These are phyloP conservation scores for Sphaerulina vaccinii DNA, from an alignment of 2,329 filamentous ascomycete genomes.

Conservation along the genomic window DNA sequence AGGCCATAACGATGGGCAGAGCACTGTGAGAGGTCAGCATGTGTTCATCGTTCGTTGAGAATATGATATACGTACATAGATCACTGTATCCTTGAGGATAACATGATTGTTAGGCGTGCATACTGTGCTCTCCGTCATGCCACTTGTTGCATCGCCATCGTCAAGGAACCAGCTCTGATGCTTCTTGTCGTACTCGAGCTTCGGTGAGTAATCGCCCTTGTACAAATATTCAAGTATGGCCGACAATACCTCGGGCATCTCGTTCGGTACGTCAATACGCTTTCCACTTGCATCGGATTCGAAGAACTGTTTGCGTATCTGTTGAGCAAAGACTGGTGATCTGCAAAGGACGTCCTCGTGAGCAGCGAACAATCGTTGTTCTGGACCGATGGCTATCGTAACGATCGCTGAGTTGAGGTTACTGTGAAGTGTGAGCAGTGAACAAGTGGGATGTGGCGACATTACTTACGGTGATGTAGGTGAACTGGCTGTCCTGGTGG, in stretches of 20 bases:
- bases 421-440: slow-evolving; percentile 15
- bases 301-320: slow-evolving; percentile 63
- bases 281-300: slow-evolving; percentile 55
- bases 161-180: slow-evolving; percentile 82
- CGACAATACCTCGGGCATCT: slow-evolving; percentile 87
- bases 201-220: slow-evolving; percentile 90
- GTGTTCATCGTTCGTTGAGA: neutral
- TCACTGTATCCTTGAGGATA: slow-evolving; percentile 82
- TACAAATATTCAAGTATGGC: slow-evolving; percentile 88
- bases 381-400: slow-evolving; percentile 72
- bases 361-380: slow-evolving; percentile 78
- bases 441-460: neutral
- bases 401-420: slow-evolving; percentile 65
- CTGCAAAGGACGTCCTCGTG: slow-evolving; percentile 80
- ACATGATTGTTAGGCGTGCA: slow-evolving; percentile 65
- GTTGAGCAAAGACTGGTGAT: slow-evolving; percentile 74
- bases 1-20: slow-evolving; percentile 81
- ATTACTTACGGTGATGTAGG: slow-evolving; percentile 36
- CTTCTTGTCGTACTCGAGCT: slow-evolving; percentile 77
- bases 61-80: slow-evolving; percentile 58
- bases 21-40: slow-evolving; percentile 49
- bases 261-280: slow-evolving; percentile 76
- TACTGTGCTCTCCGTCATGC: slow-evolving; percentile 62
- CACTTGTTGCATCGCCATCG: slow-evolving; percentile 50
- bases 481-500: slow-evolving; percentile 28